Conservation (phyloP, 2,329 filamentous ascomycete genomes). For the Paracorniculantispora psalliotae region DNA sequence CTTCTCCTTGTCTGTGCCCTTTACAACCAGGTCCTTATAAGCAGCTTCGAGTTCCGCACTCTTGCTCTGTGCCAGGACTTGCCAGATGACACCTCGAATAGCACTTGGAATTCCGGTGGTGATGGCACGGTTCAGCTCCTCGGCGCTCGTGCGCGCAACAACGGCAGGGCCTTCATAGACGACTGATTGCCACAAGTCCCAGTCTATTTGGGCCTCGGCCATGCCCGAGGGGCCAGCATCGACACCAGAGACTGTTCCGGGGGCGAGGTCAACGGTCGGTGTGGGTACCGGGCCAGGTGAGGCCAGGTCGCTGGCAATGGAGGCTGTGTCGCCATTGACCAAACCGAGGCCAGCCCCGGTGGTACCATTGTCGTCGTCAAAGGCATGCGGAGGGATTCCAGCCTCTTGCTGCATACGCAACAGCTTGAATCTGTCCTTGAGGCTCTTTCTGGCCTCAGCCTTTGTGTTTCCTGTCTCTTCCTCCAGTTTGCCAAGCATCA, state of each 20-base stretch:
- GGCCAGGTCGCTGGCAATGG: conserved; percentile 25
- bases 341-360: conserved; percentile 19
- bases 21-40: conserved; percentile 75
- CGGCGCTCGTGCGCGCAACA: conserved; percentile 79
- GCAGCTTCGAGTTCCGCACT: conserved; percentile 81
- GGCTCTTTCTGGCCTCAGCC: conserved; percentile 53
- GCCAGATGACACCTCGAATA: conserved; percentile 98
- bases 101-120: conserved; percentile 89
- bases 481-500: conserved; percentile 71
- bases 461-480: conserved; percentile 55
- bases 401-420: conserved; percentile 71
- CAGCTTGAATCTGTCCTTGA: conserved; percentile 75
- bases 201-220: conserved; percentile 77
- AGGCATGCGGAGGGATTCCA: conserved; percentile 45
- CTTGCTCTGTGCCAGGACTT: conserved; percentile 92
- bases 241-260: conserved; percentile 80
- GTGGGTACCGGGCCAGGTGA: conserved; percentile 46
- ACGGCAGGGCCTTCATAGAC: conserved; percentile 91
- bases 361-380: conserved; percentile 46
- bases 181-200: conserved; percentile 95
- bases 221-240: conserved; percentile 69
- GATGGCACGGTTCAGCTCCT: conserved; percentile 86
- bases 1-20: conserved; percentile 77
- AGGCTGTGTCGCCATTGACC: conserved; percentile 22
- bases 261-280: conserved; percentile 67